Evolutionary conservation across 371 early-diverging fungal species (phyloP).

Genomic region (Apophysomyces sp.): DNA sequence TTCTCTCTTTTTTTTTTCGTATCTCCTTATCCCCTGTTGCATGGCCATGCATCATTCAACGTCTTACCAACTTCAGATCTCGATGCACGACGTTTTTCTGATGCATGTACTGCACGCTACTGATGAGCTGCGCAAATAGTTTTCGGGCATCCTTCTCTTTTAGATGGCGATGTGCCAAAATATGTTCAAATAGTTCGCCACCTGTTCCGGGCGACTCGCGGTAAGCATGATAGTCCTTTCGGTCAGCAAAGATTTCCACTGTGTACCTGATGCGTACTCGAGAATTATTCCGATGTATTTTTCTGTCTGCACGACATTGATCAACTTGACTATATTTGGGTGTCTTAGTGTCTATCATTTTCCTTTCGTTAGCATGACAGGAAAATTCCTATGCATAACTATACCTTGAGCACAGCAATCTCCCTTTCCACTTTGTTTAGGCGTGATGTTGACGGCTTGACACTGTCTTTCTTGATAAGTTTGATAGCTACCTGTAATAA

Average conservation of each 20-base stretch:
- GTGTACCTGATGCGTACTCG: constrained; percentile 67
- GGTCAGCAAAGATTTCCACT: constrained; percentile 7
- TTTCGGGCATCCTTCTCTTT: constrained; percentile 61
- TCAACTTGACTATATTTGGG: constrained; percentile 69
- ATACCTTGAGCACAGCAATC: constrained; percentile 65
- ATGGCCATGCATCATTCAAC: constrained; percentile 5
- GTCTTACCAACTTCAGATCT: constrained; percentile 66
- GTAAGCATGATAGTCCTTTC: neutral
- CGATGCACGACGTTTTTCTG: constrained; percentile 63
- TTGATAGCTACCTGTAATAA: constrained; percentile 62
- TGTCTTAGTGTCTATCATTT: constrained; percentile 67
- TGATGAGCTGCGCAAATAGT: constrained; percentile 74
- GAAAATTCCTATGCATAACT: neutral
- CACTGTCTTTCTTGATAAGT: constrained; percentile 60
- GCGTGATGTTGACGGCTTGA: constrained; percentile 43
- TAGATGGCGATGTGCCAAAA: constrained; percentile 57
- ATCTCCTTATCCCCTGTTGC: neutral
- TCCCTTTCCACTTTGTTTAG: constrained; percentile 74
- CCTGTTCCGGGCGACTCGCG: constrained; percentile 15
- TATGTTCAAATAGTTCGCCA: constrained; percentile 72
- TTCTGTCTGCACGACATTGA: constrained; percentile 76
- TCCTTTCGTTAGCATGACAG: neutral
- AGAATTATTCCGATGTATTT: constrained; percentile 68
- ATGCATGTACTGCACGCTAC: constrained; percentile 66
- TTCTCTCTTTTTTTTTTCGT: neutral